Base-by-base conservation (phyloP, 2,329 filamentous ascomycete genomes). In the Arthrobotrys sphaeroides region DNA sequence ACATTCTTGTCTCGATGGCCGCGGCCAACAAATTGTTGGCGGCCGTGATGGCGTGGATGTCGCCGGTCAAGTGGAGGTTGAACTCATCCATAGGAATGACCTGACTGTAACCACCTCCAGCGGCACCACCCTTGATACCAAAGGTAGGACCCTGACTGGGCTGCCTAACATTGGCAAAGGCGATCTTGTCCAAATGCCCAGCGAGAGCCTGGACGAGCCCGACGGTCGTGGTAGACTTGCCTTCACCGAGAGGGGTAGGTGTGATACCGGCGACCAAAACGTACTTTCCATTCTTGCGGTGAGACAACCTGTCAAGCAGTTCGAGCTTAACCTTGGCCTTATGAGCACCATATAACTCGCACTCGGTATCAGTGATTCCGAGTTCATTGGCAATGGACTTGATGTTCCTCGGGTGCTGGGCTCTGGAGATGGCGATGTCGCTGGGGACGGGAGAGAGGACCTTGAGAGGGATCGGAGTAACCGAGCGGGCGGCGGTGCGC, bases 51-150 rank as follows among this genome's bases (percentile, higher is more conserved):
- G 95, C 95, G 83, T 99, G 95, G 69, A 99, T 98, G 82, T 99
- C 95, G 80, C 95, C 95, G 66, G 95, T 99, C 80, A 99, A 85
- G 83, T 99, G 95, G 81, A 99, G 86, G 84, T 99, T 99, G 86
- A 99, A 99, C 83, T 99, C 95, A 80, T 99, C 95, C 95, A 99
- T 99, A 73, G 95, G 95, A 80, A 99, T 98, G 81, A 99, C 95
- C 83, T 99, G 95, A 83, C 93, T 97, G 88, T 98, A 99, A 40
- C 95, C 95, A 83, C 95, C 95, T 80, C 95, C 95, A 68, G 95
- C 95, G 73, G 95, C 95, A 80, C 95, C 95, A 77, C 95, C 95
- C 87, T 99, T 99, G 87, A 99, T 98, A 81, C 95, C 95, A 82
- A 99, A 99, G 0, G 95, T 99, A 67, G 95, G 95, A 3, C 95